Conservation (phyloP, 1,284 basidiomycete genomes). For the Puccinia hordei region DNA sequence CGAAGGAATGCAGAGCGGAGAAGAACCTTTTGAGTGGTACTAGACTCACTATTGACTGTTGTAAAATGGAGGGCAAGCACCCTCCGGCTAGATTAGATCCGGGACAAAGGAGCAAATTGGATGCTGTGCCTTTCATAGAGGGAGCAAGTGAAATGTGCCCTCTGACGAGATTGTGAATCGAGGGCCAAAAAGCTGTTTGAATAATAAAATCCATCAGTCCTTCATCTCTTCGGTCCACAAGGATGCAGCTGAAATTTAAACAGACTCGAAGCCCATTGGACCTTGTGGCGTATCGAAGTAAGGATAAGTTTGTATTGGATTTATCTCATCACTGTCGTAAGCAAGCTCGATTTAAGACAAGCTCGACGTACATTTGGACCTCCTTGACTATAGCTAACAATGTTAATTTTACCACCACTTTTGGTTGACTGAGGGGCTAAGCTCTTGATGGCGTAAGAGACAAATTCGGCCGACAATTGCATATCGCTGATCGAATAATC, state of each 20-base stretch:
- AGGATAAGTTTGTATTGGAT: not conserved
- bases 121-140: slow-evolving; percentile 22
- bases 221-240: not conserved
- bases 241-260: not conserved
- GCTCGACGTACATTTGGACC: slow-evolving; percentile 54
- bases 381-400: slow-evolving; percentile 59
- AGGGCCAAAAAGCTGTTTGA: slow-evolving; percentile 38
- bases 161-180: slow-evolving; percentile 5
- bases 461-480: slow-evolving; percentile 58
- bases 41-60: slow-evolving; percentile 8
- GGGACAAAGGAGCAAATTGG: not conserved
- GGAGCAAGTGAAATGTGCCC: slow-evolving; percentile 13
- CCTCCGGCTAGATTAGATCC: slow-evolving; percentile 1
- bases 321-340: too few relatives aligned
- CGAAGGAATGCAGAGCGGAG: not conserved
- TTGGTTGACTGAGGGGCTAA: slow-evolving; percentile 54
- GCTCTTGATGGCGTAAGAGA: slow-evolving; percentile 56
- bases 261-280: slow-evolving; percentile 40
- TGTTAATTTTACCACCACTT: slow-evolving; percentile 56
- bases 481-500: slow-evolving; percentile 56
- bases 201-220: not conserved
- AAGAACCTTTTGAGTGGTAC: not conserved
- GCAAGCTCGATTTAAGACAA: not conserved
- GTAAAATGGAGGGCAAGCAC: slow-evolving; percentile 17
- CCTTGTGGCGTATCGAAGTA: not conserved